phyloP scores from a whole-genome alignment of 192 early-diverging fungal species.

The Piromyces finnis region DNA sequence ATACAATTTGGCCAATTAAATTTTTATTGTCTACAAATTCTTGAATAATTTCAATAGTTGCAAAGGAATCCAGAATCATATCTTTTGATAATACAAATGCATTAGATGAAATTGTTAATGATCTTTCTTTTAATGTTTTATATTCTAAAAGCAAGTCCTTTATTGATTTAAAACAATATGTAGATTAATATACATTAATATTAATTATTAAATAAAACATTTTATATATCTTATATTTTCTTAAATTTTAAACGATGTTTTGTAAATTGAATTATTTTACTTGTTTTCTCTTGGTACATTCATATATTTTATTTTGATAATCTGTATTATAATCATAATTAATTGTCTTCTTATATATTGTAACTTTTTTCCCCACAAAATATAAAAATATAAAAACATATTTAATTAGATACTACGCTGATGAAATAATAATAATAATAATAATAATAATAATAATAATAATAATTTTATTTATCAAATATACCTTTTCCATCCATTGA shows the following conservation, averaged over 20 bases:
- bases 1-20: not conserved
- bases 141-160: not conserved
- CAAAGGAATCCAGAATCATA: not conserved
- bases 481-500: not conserved
- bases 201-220: too few species aligned
- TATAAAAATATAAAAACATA: too few species aligned
- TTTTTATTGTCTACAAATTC: not conserved
- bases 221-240: too few species aligned
- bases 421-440: too few species aligned
- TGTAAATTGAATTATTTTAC: not conserved
- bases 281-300: not conserved
- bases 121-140: not conserved
- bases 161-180: not conserved
- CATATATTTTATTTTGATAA: not conserved
- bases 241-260: too few species aligned
- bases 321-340: not conserved
- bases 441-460: too few species aligned
- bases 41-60: not conserved
- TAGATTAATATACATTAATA: too few species aligned
- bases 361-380: not conserved
- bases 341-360: not conserved
- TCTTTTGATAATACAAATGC: not conserved
- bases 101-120: not conserved
- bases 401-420: too few species aligned
- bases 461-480: not conserved